Conservation (phyloP, 805 yeast species). For the Spathaspora gorwiae region DNA sequence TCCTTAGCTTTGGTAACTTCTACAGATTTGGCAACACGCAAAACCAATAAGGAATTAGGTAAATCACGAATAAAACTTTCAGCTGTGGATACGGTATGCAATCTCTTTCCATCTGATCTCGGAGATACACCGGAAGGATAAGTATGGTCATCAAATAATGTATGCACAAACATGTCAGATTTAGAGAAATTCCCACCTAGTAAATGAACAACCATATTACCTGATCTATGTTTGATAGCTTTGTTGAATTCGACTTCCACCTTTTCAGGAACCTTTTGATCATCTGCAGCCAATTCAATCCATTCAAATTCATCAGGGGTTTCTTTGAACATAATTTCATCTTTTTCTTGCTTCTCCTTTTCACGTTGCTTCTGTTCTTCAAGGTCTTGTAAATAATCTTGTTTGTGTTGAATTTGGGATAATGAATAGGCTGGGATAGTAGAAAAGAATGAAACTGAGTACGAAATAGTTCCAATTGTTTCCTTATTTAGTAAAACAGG, state of each 20-base stretch:
- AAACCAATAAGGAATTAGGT: slow-evolving; percentile 50
- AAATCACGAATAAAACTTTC: slow-evolving; percentile 68
- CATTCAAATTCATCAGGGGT: slow-evolving; percentile 64
- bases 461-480: slow-evolving; percentile 45
- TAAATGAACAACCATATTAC: slow-evolving; percentile 55
- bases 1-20: slow-evolving; percentile 46
- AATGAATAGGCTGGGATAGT: slow-evolving; percentile 58
- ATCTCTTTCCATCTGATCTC: slow-evolving; percentile 41
- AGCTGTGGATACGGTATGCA: slow-evolving; percentile 45
- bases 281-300: slow-evolving; percentile 43
- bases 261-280: slow-evolving; percentile 30
- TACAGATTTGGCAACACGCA: slow-evolving; percentile 54
- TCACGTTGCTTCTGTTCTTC: slow-evolving; percentile 29
- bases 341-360: slow-evolving; percentile 44
- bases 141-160: slow-evolving; percentile 60
- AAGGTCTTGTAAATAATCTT: slow-evolving; percentile 36
- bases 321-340: slow-evolving; percentile 49
- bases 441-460: slow-evolving; percentile 64
- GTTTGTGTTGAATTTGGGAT: slow-evolving; percentile 47
- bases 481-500: slow-evolving; percentile 37
- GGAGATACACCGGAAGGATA: slow-evolving; percentile 55
- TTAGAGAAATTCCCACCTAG: slow-evolving; percentile 45
- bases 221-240: slow-evolving; percentile 54
- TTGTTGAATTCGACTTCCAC: slow-evolving; percentile 48
- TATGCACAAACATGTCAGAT: slow-evolving; percentile 50